phyloP scores from a whole-genome alignment of 179 eudicot genomes.

The Spinacia oleracea region DNA sequence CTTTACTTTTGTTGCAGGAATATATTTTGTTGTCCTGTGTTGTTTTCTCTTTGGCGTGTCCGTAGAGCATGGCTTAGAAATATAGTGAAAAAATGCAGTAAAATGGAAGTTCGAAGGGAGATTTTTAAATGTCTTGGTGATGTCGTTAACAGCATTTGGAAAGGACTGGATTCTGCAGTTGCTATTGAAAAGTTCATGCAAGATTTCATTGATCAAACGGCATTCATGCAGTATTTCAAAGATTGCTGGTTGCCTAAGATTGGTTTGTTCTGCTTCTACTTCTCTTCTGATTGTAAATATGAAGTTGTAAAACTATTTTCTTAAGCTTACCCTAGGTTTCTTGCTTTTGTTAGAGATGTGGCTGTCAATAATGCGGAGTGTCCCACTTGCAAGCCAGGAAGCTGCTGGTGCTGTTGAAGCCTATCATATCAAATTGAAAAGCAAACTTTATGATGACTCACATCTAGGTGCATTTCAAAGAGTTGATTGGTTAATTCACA shows the following conservation, averaged over 20 bases:
- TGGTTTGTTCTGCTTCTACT: constrained; percentile 45
- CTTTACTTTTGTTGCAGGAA: constrained; percentile 59
- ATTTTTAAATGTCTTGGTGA: constrained; percentile 75
- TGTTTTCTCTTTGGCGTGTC: constrained; percentile 90
- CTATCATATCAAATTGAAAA: constrained; percentile 86
- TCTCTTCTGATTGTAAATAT: not conserved
- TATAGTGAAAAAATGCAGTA: constrained; percentile 67
- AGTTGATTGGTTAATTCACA: constrained; percentile 95
- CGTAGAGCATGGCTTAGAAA: constrained; percentile 91
- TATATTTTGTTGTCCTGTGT: constrained; percentile 69
- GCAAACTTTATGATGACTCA: constrained; percentile 69
- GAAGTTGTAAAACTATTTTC: not conserved
- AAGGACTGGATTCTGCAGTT: constrained; percentile 44
- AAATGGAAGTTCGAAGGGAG: constrained; percentile 62
- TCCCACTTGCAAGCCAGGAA: constrained; percentile 91
- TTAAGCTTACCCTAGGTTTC: constrained; percentile 9
- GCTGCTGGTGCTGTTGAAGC: constrained; percentile 94
- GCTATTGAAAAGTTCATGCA: constrained; percentile 57
- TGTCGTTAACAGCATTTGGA: constrained; percentile 66
- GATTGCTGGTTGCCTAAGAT: constrained; percentile 86
- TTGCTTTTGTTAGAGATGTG: constrained; percentile 68
- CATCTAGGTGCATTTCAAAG: constrained; percentile 79
- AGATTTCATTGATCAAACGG: constrained; percentile 69
- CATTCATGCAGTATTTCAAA: constrained; percentile 79
- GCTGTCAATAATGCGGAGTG: constrained; percentile 66